Conservation (phyloP, 768 basidiomycete species). For the Tephrocybe sp. region DNA sequence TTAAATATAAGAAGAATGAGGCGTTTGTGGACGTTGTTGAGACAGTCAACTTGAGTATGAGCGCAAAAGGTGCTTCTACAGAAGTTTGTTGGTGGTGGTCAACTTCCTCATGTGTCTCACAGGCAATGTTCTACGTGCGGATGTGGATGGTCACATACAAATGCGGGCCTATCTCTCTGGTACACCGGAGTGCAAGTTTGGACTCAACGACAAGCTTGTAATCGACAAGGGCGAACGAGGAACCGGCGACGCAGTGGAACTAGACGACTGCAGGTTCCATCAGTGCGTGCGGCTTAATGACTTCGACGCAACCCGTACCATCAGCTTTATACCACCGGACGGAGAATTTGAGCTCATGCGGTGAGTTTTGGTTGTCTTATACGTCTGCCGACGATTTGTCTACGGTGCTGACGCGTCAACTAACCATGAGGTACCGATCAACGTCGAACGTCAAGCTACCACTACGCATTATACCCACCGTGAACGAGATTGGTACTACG, state of each 20-base stretch:
- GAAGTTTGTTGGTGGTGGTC: not conserved
- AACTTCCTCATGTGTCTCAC: slow-evolving; percentile 4
- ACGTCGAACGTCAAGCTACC: slow-evolving; percentile 97
- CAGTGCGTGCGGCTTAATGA: slow-evolving; percentile 95
- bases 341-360: slow-evolving; percentile 99
- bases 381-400: not conserved
- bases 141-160: slow-evolving; percentile 96
- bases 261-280: slow-evolving; percentile 98
- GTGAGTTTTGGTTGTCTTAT: slow-evolving; percentile 37
- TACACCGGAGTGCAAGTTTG: slow-evolving; percentile 98
- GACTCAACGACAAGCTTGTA: slow-evolving; percentile 96
- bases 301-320: slow-evolving; percentile 90
- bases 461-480: slow-evolving; percentile 82
- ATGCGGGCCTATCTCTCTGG: slow-evolving; percentile 98
- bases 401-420: not conserved
- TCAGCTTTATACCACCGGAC: slow-evolving; percentile 97
- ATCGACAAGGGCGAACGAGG: slow-evolving; percentile 81
- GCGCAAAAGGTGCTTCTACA: slow-evolving; percentile 74
- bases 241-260: slow-evolving; percentile 79
- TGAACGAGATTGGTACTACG: slow-evolving; percentile 89
- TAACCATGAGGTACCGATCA: slow-evolving; percentile 76
- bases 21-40: slow-evolving; percentile 99
- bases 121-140: slow-evolving; percentile 91
- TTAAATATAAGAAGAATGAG: slow-evolving; percentile 99
- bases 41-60: slow-evolving; percentile 95